Base-by-base conservation (phyloP, 305 asterid genomes). In the Lippia alba region DNA sequence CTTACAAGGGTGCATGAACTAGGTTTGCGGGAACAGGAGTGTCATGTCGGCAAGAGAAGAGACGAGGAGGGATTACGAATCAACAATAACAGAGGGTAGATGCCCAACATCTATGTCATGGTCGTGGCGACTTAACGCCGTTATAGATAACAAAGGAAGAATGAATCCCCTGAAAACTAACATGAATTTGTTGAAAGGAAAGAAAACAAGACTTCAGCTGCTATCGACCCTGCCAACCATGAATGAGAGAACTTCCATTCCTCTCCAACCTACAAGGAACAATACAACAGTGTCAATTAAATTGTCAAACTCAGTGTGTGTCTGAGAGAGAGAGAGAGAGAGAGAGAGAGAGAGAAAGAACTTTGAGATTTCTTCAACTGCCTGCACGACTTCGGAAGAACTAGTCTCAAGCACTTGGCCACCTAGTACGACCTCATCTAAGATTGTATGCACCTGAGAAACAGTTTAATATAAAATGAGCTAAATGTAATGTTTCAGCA, bases 391-490 rank as follows among this genome's bases (percentile, higher is more conserved):
- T 81, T 89, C 96, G 12, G 93, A 80, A 64, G 90, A 80, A 74
- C 81, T 91, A 16, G 96, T 94, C 78, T 91, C 99, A 51, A 94
- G 87, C 73, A 91, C 97, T 82, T 94, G 96, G 73, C 99, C 99
- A 33, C 97, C 99, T 81, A 91, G 73, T 65, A 94, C 86, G 67
- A 94, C 85, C 83, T 94, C 99, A 64, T 91, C 96, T 83, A 91
- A 75, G 72, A 94, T 83, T 63, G 88, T 82, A 83, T 91, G 97
- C 76, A 91, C 92, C 99, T 91, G 87, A 73, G 73, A 44, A 76
- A 79, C 57, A 67, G 46, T 61, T 39, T 56, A 53, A 50, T 46
- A 63, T 46, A 14, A 33, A 61, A 34, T 70, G 32, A 70, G 36
- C 33, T n/a, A 12, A 1, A 44, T 44, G 49, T 59, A 70, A 51